phyloP scores from a whole-genome alignment of 2,329 filamentous ascomycete genomes.

The Cordyceps pruinosa region DNA sequence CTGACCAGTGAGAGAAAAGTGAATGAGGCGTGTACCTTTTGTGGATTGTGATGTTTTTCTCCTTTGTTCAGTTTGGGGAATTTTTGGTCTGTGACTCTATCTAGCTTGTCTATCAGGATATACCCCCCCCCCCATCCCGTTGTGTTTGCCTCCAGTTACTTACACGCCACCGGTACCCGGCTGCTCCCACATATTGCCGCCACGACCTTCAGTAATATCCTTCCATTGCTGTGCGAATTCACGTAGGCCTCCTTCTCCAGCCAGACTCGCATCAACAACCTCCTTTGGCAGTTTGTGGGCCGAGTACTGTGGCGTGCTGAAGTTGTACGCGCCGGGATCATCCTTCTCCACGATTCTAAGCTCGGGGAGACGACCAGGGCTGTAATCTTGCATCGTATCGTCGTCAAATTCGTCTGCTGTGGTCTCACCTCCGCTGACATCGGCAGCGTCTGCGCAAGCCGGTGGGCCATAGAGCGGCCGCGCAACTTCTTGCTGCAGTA shows the following conservation, averaged over 20 bases:
- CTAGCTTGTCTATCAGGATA: neutral
- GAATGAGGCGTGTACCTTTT: neutral
- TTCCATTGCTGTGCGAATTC: slow-evolving; percentile 77
- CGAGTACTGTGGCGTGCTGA: slow-evolving; percentile 80
- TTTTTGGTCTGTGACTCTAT: neutral
- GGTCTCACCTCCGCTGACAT: slow-evolving; percentile 30
- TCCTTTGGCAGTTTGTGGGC: slow-evolving; percentile 94
- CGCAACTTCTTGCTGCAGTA: slow-evolving; percentile 64
- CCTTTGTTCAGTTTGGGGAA: neutral
- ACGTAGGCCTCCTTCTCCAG: slow-evolving; percentile 67
- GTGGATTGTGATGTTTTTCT: neutral
- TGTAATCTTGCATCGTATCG: slow-evolving; percentile 38
- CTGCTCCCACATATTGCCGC: slow-evolving; percentile 34
- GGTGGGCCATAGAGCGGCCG: slow-evolving; percentile 46
- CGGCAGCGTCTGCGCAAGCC: slow-evolving; percentile 24
- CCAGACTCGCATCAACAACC: slow-evolving; percentile 66
- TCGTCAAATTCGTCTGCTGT: slow-evolving; percentile 33
- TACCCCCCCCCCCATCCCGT: neutral
- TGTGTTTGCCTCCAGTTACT: neutral
- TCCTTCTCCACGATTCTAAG: slow-evolving; percentile 75
- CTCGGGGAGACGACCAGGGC: slow-evolving; percentile 62
- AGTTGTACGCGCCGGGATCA: slow-evolving; percentile 83
- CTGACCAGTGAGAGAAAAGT: neutral
- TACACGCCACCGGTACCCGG: slow-evolving; percentile 13
- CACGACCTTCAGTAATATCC: slow-evolving; percentile 42